phyloP scores from a whole-genome alignment of 2,329 filamentous ascomycete genomes.

The Septoria petroselini region DNA sequence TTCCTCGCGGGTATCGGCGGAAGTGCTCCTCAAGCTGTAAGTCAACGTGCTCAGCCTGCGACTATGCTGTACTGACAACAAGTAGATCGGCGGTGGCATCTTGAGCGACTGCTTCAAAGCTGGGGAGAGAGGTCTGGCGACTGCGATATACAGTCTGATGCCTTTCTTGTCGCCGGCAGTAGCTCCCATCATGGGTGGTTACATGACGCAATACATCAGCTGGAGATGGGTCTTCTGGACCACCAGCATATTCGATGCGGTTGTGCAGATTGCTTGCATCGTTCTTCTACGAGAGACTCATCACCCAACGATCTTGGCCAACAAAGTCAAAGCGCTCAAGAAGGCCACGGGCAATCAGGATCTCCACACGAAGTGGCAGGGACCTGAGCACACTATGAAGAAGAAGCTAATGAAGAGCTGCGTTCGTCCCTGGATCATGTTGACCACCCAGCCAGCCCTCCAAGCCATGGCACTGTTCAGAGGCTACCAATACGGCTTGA shows the following conservation, averaged over 20 bases:
- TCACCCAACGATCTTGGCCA: constrained; percentile 58
- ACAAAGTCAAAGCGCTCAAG: constrained; percentile 53
- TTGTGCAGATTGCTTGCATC: constrained; percentile 70
- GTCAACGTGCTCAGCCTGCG: constrained; percentile 18
- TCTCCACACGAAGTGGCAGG: constrained; percentile 29
- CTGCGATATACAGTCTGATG: constrained; percentile 34
- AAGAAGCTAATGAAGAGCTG: constrained; percentile 28
- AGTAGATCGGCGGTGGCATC: constrained; percentile 30
- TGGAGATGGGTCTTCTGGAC: constrained; percentile 88
- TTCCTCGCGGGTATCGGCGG: constrained; percentile 36
- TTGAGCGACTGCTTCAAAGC: constrained; percentile 34
- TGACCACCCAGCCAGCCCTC: constrained; percentile 29
- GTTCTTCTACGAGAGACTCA: constrained; percentile 63
- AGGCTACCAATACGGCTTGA: constrained; percentile 29
- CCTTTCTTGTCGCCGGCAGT: constrained; percentile 34
- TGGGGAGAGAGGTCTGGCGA: constrained; percentile 33
- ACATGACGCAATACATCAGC: constrained; percentile 58
- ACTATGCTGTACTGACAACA: constrained; percentile 5
- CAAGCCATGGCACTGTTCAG: constrained; percentile 29
- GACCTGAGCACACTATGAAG: constrained; percentile 27
- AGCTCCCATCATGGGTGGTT: constrained; percentile 62
- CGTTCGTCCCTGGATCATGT: constrained; percentile 30
- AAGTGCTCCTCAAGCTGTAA: constrained; percentile 33
- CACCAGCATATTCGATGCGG: constrained; percentile 68
- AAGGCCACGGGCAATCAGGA: constrained; percentile 36